Conservation (phyloP, 257 asterid species). For the Apocynum venetum region DNA sequence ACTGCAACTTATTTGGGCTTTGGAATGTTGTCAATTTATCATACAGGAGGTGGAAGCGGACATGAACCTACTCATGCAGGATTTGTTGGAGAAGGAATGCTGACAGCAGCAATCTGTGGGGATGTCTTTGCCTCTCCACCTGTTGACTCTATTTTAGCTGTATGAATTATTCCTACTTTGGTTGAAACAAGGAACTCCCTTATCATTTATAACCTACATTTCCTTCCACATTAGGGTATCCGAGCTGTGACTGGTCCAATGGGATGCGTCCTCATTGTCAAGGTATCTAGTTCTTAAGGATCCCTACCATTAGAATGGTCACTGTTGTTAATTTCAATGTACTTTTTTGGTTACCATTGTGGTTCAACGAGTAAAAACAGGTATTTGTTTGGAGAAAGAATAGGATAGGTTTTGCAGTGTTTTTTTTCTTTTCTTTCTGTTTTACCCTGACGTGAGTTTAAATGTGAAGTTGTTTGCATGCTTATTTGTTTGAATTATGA, state of each 20-base stretch:
- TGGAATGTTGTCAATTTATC: constrained; percentile 17
- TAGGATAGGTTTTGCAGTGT: neutral
- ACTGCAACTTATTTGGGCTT: constrained; percentile 9
- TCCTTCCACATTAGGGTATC: constrained; percentile 57
- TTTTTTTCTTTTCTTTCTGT: neutral
- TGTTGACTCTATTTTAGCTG: constrained; percentile 87
- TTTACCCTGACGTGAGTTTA: neutral
- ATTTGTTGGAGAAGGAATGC: constrained; percentile 99
- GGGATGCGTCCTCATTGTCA: constrained; percentile 94
- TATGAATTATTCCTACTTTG: constrained; percentile 38
- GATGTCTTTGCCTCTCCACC: constrained; percentile 97
- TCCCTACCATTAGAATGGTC: neutral
- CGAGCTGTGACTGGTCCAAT: constrained; percentile 91
- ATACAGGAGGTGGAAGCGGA: constrained; percentile 98
- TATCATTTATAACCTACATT: constrained; percentile 8
- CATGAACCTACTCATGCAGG: constrained; percentile 99
- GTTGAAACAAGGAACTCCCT: constrained; percentile 10
- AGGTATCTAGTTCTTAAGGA: constrained; percentile 38
- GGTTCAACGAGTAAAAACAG: neutral
- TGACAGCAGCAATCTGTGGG: constrained; percentile 98
- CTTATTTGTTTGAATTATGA: neutral
- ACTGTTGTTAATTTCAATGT: neutral
- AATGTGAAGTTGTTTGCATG: neutral
- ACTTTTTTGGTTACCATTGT: too few species aligned
- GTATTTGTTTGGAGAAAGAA: neutral